Evolutionary conservation across 2,329 filamentous ascomycete species (phyloP), one percentile per base, ranked within the genome.

Genomic region (Fusarium napiforme): DNA sequence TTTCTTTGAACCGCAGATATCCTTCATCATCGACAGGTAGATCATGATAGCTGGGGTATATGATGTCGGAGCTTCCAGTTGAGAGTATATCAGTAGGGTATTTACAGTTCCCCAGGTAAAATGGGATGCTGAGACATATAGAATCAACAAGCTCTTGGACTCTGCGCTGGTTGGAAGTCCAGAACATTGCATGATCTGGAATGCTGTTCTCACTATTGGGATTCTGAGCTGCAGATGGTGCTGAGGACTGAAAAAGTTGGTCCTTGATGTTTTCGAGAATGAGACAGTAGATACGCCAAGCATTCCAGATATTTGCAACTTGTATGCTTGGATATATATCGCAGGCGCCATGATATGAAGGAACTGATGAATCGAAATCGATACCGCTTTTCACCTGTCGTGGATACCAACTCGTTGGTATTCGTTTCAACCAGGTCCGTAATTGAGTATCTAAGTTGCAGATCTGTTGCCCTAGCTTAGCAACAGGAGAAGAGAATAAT

Each of bases 281-380:
- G 5, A 75, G 32, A 11, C 52, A 12, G 23, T 75, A 72, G 0
- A 74, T 58, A 3, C 72, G 71, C 71, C 65, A 75, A 0, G 60
- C n/a, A 18, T 62, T 75, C 72, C 72, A 75, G 4, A 75, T 74
- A 7, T 67, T 75, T 0, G 72, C 69, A 16, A 74, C 67, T 6
- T 75, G 72, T 9, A 72, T 43, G 23, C 64, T 72, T 2, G 62
- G 72, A 18, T 74, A 74, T 0, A 72, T n/a, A 15, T 70, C 60
- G 2, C 60, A 45, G 1, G 4, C 19, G 12, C 14, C 46, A 1
- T 45, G 28, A 5, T 74, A 75, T 0, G 37, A 16, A 3, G 14
- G 4, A 5, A 57, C 15, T 1, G 57, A 34, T 15, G 21, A 0
- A 3, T 23, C 2, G 1, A 64, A 19, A 4, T 16, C 10, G 1